A percentile compares a stretch with the other conserved stretches of the same genome.
phyloP scores from a whole-genome alignment of 371 early-diverging fungal genomes.

The Enteropsectra breve region DNA sequence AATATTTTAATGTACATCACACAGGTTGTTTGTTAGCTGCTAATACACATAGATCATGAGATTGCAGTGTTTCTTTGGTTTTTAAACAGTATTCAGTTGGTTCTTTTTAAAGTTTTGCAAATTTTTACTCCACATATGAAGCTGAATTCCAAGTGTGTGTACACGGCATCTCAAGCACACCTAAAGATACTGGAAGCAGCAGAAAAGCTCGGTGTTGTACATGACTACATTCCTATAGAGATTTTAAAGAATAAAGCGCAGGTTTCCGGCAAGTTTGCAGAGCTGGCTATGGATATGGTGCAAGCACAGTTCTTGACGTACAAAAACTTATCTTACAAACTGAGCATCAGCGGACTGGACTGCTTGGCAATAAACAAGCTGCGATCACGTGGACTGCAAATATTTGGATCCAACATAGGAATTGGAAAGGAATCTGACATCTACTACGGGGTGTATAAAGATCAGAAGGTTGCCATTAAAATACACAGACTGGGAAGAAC shows the following conservation, averaged over 20 bases:
- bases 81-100: too few species aligned
- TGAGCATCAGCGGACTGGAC: conserved; percentile 96
- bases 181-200: conserved; percentile 47
- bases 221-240: conserved; percentile 38
- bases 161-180: conserved; percentile 47
- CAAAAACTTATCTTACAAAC: conserved; percentile 68
- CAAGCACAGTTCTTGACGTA: conserved; percentile 49
- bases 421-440: conserved; percentile 89
- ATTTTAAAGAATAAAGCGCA: conserved; percentile 39
- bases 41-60: too few species aligned
- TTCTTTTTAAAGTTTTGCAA: too few species aligned
- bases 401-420: conserved; percentile 94
- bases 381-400: conserved; percentile 71
- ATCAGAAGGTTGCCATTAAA: conserved; percentile 44
- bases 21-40: too few species aligned
- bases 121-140: conserved; percentile 43
- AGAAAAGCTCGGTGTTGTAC: conserved; percentile 45
- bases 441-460: conserved; percentile 44
- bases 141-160: conserved; percentile 49
- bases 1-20: too few species aligned
- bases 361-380: conserved; percentile 88
- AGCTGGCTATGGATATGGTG: conserved; percentile 44
- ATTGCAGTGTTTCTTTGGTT: too few species aligned
- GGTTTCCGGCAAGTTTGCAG: conserved; percentile 37
- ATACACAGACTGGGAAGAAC: conserved; percentile 74